These are phyloP conservation scores for Piper longum DNA, from an alignment of 164 flowering plant species.

Conservation along the genomic window DNA sequence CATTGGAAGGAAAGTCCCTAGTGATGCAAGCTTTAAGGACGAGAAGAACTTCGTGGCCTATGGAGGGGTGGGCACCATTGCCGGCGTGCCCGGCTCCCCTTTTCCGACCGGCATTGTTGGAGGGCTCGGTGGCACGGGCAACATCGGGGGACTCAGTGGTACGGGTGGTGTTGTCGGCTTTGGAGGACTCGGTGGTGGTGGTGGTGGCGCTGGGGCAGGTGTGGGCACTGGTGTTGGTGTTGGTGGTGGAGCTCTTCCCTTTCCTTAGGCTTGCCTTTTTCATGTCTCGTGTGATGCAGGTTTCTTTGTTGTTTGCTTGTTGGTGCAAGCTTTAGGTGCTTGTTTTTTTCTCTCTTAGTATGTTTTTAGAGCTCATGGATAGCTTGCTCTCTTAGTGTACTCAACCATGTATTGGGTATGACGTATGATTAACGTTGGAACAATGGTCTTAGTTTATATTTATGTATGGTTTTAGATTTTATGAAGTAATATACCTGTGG, in stretches of 20 bases:
- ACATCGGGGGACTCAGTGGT: not conserved
- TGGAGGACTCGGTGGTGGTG: not conserved
- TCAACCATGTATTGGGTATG: no score
- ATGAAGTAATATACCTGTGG: no score
- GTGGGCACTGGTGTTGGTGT: not conserved
- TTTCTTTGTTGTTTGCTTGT: not conserved
- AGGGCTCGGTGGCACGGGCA: slow-evolving; percentile 1
- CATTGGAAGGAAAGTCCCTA: not conserved
- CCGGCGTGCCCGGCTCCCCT: slow-evolving; percentile 2
- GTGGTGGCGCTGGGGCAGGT: not conserved
- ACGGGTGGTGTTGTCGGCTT: no score
- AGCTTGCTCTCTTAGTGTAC: no score
- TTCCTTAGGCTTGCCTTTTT: not conserved
- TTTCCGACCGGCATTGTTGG: not conserved
- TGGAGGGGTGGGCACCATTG: slow-evolving; percentile 5
- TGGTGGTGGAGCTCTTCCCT: not conserved
- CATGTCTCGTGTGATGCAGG: not conserved
- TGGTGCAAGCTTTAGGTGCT: not conserved
- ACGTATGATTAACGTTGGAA: no score
- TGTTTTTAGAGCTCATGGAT: no score
- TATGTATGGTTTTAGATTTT: no score
- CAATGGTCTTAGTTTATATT: no score
- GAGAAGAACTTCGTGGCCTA: slow-evolving; percentile 8
- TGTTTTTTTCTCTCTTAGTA: no score
- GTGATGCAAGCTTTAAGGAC: slow-evolving; percentile 5